These are phyloP conservation scores for Suhomyces bribrorum DNA, from an alignment of 1,139 yeast genomes.

Conservation along the genomic window DNA sequence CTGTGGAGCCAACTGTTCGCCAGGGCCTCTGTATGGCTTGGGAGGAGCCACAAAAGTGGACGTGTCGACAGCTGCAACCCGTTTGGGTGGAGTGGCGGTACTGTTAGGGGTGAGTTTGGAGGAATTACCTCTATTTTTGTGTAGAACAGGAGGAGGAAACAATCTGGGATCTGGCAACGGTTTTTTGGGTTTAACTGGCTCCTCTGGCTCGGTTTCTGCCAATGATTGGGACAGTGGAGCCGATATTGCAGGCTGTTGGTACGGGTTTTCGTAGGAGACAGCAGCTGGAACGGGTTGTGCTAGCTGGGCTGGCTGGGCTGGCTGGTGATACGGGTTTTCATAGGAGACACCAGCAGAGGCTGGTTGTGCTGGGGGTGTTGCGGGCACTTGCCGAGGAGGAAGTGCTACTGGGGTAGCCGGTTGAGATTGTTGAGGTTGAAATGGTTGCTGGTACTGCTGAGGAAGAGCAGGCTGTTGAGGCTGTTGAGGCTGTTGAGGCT, in stretches of 20 bases:
- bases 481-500: conserved; percentile 8
- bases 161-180: conserved; percentile 16
- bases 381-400: too few species aligned
- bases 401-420: too few species aligned
- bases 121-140: conserved; percentile 11
- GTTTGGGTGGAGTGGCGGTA: conserved; percentile 7
- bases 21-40: conserved; percentile 19
- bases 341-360: too few species aligned
- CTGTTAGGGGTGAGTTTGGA: conserved; percentile 7
- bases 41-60: conserved; percentile 32
- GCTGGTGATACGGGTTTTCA: conserved; percentile 3
- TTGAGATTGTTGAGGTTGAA: background rate
- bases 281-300: background rate
- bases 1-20: conserved; percentile 1
- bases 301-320: conserved; percentile 1
- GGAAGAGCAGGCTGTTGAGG: conserved; percentile 3
- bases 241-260: conserved; percentile 9
- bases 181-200: conserved; percentile 6
- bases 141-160: conserved; percentile 18
- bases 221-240: background rate
- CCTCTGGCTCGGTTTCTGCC: conserved; percentile 1
- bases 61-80: conserved; percentile 25
- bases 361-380: conserved; percentile 6
- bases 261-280: conserved; percentile 8
- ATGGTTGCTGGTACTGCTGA: background rate